These are phyloP conservation scores for Hypoxylon sp. DNA, from an alignment of 2,329 filamentous ascomycete species.

Conservation along the genomic window DNA sequence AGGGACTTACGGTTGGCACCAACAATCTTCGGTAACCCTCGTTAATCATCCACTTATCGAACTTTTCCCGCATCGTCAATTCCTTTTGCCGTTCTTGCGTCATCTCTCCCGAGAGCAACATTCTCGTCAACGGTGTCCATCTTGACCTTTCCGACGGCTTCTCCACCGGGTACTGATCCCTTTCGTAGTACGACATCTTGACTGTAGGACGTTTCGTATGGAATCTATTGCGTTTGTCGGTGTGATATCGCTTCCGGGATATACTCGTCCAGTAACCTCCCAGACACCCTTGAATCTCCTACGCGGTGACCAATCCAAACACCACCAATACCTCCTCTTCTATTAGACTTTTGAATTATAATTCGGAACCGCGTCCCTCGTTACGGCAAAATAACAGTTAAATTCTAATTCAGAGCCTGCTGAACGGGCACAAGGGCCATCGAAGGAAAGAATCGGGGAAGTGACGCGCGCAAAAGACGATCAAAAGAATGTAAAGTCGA, in stretches of 20 bases:
- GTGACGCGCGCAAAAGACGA: constrained; percentile 39
- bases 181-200: constrained; percentile 57
- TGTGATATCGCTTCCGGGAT: constrained; percentile 29
- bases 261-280: constrained; percentile 34
- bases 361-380: constrained; percentile 40
- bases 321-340: constrained; percentile 41
- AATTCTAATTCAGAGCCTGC: constrained; percentile 67
- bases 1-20: constrained; percentile 55
- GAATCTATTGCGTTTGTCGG: constrained; percentile 33
- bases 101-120: constrained; percentile 87
- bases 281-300: constrained; percentile 31
- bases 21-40: constrained; percentile 86
- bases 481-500: constrained; percentile 52
- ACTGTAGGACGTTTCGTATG: constrained; percentile 38
- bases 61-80: constrained; percentile 77
- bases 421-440: constrained; percentile 61
- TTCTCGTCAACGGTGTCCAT: constrained; percentile 86
- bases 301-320: constrained; percentile 40
- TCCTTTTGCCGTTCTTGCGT: constrained; percentile 79
- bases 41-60: constrained; percentile 91
- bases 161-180: constrained; percentile 54
- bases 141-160: constrained; percentile 78
- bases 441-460: constrained; percentile 40
- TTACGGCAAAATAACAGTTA: constrained; percentile 38
- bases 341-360: constrained; percentile 46